Evolutionary conservation across 176 grass and related monocot genomes (phyloP).

Genomic region (Musa itinerans): DNA sequence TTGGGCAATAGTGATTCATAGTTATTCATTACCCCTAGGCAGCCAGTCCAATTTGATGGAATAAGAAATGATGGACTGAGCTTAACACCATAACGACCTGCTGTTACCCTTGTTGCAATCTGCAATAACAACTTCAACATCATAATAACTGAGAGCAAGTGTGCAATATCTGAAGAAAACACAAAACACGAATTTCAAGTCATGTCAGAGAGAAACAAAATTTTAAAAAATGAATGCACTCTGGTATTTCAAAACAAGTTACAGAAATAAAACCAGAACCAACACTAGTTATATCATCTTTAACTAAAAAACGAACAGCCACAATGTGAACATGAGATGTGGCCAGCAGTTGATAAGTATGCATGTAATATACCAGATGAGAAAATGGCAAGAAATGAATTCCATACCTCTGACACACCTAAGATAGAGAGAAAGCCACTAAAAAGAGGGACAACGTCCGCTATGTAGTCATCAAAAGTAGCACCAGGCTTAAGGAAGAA

Average conservation of each 20-base stretch:
- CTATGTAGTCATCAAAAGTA: conserved; percentile 72
- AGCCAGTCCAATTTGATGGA: conserved; percentile 96
- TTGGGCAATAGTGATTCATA: conserved; percentile 88
- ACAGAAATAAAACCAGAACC: background rate
- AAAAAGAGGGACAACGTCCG: conserved; percentile 80
- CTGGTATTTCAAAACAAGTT: background rate
- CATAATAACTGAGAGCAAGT: background rate
- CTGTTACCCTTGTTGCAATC: conserved; percentile 82
- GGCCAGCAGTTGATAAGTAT: background rate
- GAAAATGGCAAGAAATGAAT: background rate
- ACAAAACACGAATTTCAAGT: background rate
- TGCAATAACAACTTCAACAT: conserved; percentile 22
- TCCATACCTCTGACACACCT: conserved; percentile 77
- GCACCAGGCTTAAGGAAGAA: conserved; percentile 94
- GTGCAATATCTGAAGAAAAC: too few relatives aligned
- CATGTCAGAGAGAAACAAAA: background rate
- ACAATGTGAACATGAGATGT: background rate
- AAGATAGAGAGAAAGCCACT: conserved; percentile 75
- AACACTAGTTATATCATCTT: background rate
- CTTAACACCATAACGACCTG: conserved; percentile 66
- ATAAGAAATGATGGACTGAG: conserved; percentile 90
- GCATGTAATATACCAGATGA: background rate
- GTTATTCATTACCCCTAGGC: conserved; percentile 91
- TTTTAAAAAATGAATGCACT: background rate
- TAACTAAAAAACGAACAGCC: background rate